A percentile compares a stretch with the other conserved stretches of the same genome.
Conservation (phyloP, 2,329 filamentous ascomycete species). For the Calonectria leucothoes region DNA sequence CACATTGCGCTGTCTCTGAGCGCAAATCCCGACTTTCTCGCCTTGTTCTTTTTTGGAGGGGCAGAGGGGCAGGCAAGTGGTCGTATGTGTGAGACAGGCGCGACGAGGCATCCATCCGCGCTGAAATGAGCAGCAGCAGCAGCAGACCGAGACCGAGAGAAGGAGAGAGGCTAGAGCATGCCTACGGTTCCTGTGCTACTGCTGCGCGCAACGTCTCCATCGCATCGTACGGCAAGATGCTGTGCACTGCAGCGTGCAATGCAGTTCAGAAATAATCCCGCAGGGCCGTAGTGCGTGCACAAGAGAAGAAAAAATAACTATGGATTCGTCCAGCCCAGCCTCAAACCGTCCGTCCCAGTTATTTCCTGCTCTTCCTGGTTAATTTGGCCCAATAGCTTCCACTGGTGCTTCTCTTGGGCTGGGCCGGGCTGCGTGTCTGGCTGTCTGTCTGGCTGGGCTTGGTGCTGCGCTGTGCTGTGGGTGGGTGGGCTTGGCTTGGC, state of each 20-base stretch:
- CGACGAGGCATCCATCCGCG: background rate
- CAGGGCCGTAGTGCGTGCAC: conserved; percentile 9
- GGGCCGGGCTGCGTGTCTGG: background rate
- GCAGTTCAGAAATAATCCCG: conserved; percentile 24
- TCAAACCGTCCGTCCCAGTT: conserved; percentile 7
- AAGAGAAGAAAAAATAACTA: background rate
- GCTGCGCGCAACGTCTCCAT: background rate
- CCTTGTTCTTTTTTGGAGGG: background rate
- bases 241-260: conserved; percentile 20
- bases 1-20: background rate
- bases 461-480: too few species aligned
- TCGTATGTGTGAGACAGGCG: conserved; percentile 3
- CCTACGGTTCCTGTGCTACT: background rate
- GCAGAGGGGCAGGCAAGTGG: background rate
- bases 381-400: background rate
- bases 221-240: background rate
- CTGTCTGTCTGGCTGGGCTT: background rate
- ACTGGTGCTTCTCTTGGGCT: background rate
- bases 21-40: conserved; percentile 8
- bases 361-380: background rate
- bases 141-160: background rate
- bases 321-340: background rate
- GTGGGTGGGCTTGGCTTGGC: background rate
- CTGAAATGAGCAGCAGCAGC: background rate
- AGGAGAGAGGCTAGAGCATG: background rate